A percentile compares a stretch with the other conserved stretches of the same genome.
Conservation (phyloP, 2,329 filamentous ascomycete species). For the Nothomitra cinnamomea region DNA sequence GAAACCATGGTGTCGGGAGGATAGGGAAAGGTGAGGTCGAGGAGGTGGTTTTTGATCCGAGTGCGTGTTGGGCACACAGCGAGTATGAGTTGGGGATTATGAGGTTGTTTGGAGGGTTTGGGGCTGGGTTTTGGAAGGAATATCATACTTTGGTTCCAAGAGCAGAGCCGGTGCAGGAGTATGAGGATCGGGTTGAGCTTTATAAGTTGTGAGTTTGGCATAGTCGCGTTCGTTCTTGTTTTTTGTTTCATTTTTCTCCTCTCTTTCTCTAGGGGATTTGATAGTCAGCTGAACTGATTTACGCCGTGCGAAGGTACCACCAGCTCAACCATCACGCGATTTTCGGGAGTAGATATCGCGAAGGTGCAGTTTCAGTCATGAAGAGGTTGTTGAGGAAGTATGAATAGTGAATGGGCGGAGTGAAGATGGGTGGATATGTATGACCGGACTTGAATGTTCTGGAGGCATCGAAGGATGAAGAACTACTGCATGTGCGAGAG, state of each 20-base stretch:
- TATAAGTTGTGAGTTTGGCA: slow-evolving; percentile 59
- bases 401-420: too few relatives aligned
- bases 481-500: too few relatives aligned
- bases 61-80: slow-evolving; percentile 65
- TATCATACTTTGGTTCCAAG: slow-evolving; percentile 62
- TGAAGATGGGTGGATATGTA: too few relatives aligned
- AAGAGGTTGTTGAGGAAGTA: too few relatives aligned
- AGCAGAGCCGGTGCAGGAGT: slow-evolving; percentile 65
- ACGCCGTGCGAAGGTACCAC: slow-evolving; percentile 45
- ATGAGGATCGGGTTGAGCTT: slow-evolving; percentile 61
- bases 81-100: slow-evolving; percentile 92
- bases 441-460: too few relatives aligned
- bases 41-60: slow-evolving; percentile 70
- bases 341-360: slow-evolving; percentile 65
- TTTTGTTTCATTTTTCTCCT: too few relatives aligned
- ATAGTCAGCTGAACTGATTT: too few relatives aligned
- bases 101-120: slow-evolving; percentile 90
- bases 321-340: slow-evolving; percentile 77
- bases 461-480: too few relatives aligned
- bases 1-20: slow-evolving; percentile 54
- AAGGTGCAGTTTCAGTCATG: slow-evolving; percentile 42
- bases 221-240: neutral
- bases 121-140: slow-evolving; percentile 50
- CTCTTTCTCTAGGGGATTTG: too few relatives aligned
- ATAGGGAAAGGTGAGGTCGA: slow-evolving; percentile 42